Evolutionary conservation across 1,284 basidiomycete species (phyloP).

Genomic region (Rhodotorula sp.): DNA sequence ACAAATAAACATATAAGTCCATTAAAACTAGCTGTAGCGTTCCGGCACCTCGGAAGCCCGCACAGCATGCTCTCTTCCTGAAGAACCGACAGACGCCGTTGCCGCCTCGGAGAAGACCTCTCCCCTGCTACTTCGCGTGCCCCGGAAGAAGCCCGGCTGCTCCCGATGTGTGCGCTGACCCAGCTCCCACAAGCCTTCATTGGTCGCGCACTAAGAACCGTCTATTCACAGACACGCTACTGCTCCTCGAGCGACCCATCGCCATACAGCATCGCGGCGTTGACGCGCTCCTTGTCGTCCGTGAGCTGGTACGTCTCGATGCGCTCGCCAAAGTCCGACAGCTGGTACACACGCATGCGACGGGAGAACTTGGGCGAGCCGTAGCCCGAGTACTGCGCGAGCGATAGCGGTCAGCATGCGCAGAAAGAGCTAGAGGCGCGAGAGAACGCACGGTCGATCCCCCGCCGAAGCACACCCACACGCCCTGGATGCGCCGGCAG

Average conservation of each 20-base stretch:
- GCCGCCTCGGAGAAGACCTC: too few species aligned
- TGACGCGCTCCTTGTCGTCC: conserved; percentile 69
- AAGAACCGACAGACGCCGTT: too few species aligned
- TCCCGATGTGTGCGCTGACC: too few species aligned
- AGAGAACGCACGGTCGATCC: conserved; percentile 63
- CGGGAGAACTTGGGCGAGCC: conserved; percentile 79
- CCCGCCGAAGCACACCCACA: conserved; percentile 95
- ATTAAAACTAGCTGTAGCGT: not conserved
- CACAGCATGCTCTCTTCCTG: not conserved
- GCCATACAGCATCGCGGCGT: conserved; percentile 53
- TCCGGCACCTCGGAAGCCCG: too few species aligned
- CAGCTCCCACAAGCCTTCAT: too few species aligned
- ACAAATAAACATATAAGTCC: not conserved
- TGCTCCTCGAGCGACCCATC: conserved; percentile 29
- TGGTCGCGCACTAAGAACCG: not conserved
- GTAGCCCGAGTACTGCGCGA: conserved; percentile 69
- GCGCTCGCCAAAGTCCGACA: conserved; percentile 84
- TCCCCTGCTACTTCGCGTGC: too few species aligned
- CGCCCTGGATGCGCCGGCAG: conserved; percentile 75
- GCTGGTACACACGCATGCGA: conserved; percentile 80
- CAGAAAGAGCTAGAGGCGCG: not conserved
- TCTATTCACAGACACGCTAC: not conserved
- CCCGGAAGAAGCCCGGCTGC: too few species aligned
- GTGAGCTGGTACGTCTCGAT: conserved; percentile 87
- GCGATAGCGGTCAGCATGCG: not conserved